A percentile compares a stretch with the other conserved stretches of the same genome.
These are phyloP conservation scores for Chlorophyllum brunneum DNA, from an alignment of 768 basidiomycete species.

Conservation along the genomic window DNA sequence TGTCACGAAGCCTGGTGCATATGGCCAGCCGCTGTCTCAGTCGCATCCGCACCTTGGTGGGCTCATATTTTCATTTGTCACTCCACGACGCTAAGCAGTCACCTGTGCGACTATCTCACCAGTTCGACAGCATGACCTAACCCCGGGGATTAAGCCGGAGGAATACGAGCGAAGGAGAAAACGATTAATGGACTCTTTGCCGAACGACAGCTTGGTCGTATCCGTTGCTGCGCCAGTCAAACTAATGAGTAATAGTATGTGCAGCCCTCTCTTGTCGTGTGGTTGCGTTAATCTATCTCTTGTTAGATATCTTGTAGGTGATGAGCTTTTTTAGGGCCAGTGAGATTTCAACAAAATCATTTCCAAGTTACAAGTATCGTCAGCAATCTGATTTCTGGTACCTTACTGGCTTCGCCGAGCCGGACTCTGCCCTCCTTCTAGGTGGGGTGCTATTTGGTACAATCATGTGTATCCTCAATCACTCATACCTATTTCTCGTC, in stretches of 20 bases:
- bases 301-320: slow-evolving; percentile 72
- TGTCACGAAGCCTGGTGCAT: slow-evolving; percentile 61
- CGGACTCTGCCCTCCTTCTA: slow-evolving; percentile 84
- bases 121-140: slow-evolving; percentile 68
- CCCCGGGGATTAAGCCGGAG: slow-evolving; percentile 70
- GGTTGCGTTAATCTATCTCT: slow-evolving; percentile 13
- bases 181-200: slow-evolving; percentile 69
- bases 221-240: slow-evolving; percentile 77
- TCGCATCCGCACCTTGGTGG: slow-evolving; percentile 83
- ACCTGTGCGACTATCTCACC: background rate
- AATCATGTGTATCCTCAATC: background rate
- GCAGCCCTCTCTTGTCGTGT: slow-evolving; percentile 4
- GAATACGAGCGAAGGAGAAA: slow-evolving; percentile 77
- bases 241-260: slow-evolving; percentile 80
- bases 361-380: slow-evolving; percentile 84
- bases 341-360: slow-evolving; percentile 7
- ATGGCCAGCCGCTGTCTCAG: slow-evolving; percentile 72
- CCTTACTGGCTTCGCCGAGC: slow-evolving; percentile 93
- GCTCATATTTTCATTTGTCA: slow-evolving; percentile 17
- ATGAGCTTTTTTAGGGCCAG: background rate
- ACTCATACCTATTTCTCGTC: slow-evolving; percentile 7
- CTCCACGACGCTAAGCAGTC: background rate
- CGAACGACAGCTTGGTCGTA: slow-evolving; percentile 70
- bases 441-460: slow-evolving; percentile 36
- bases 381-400: slow-evolving; percentile 95